phyloP scores from a whole-genome alignment of 2,329 filamentous ascomycete species.

The Elsinoe necatrix region DNA sequence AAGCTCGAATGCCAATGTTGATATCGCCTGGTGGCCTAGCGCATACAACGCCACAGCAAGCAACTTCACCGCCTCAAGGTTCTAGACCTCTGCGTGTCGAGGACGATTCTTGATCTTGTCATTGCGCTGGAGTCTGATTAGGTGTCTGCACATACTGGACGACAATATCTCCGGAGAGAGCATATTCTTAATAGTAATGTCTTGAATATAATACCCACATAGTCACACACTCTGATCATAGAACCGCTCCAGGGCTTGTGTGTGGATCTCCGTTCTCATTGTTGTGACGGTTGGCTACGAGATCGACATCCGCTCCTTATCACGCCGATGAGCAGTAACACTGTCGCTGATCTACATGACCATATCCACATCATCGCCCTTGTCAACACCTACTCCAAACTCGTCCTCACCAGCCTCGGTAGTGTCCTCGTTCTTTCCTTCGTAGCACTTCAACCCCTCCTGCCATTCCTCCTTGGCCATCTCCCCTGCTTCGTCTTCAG shows the following conservation, averaged over 20 bases:
- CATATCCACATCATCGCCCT: no score
- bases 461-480: neutral
- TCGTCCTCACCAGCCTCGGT: neutral
- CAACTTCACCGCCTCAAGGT: neutral
- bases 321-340: no score
- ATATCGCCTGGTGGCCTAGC: conserved; percentile 2
- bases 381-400: no score
- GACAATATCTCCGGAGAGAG: neutral
- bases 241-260: neutral
- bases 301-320: no score
- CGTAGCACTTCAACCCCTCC: neutral
- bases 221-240: neutral
- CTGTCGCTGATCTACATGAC: no score
- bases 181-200: neutral
- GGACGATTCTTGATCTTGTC: neutral
- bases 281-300: no score
- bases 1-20: neutral
- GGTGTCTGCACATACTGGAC: neutral
- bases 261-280: neutral
- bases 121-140: neutral
- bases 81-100: neutral
- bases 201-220: conserved; percentile 6
- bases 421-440: neutral
- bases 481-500: neutral
- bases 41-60: neutral